Evolutionary conservation across 768 basidiomycete species (phyloP).

Genomic region (Boletus bicolor): DNA sequence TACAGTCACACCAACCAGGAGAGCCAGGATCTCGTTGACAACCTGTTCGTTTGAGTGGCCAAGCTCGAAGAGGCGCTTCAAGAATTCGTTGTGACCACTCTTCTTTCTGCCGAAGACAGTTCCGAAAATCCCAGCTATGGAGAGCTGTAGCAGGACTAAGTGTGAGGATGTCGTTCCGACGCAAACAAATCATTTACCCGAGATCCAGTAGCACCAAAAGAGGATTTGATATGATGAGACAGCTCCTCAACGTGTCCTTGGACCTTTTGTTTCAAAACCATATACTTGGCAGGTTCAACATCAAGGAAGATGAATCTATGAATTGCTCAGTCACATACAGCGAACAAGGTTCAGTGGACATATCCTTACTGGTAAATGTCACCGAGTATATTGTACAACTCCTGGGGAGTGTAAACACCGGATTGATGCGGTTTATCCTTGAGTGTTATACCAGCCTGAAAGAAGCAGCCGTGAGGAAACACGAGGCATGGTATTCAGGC

Average conservation of each 20-base stretch:
- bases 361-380: slow-evolving; percentile 65
- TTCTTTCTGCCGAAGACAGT: slow-evolving; percentile 49
- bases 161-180: neutral
- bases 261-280: slow-evolving; percentile 52
- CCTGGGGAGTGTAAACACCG: slow-evolving; percentile 61
- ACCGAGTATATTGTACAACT: slow-evolving; percentile 61
- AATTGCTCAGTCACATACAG: neutral
- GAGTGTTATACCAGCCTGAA: slow-evolving; percentile 68
- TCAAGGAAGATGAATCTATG: slow-evolving; percentile 75
- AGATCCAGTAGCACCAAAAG: slow-evolving; percentile 41
- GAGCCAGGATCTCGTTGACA: slow-evolving; percentile 66
- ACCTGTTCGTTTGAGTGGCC: slow-evolving; percentile 58
- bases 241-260: slow-evolving; percentile 53
- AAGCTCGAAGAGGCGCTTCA: slow-evolving; percentile 54
- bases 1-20: slow-evolving; percentile 64
- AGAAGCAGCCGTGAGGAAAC: neutral
- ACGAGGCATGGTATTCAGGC: no score
- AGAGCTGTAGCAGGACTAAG: slow-evolving; percentile 21
- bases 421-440: slow-evolving; percentile 50
- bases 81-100: slow-evolving; percentile 43
- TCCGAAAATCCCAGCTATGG: slow-evolving; percentile 41
- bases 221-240: slow-evolving; percentile 51
- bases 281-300: slow-evolving; percentile 54
- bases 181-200: slow-evolving; percentile 35
- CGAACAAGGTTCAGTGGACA: neutral